Evolutionary conservation across 805 yeast species (phyloP), one percentile per base, ranked within the genome.

Genomic region (Geotrichum ghanense): DNA sequence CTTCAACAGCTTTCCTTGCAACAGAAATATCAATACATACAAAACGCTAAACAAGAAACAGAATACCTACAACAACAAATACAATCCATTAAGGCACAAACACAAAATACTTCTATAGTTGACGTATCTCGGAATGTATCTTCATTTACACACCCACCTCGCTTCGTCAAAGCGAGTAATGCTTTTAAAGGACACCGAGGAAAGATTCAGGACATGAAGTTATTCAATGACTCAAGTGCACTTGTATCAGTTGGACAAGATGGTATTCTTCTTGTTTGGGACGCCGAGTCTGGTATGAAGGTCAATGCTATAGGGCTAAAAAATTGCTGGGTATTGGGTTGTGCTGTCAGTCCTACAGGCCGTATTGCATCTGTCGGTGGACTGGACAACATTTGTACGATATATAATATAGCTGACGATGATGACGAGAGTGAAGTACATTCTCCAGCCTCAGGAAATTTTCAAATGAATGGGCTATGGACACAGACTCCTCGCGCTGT

Each of bases 211-310:
- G 76, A 78, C 48, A 67, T 83, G 48, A 69, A 76, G 45, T 84
- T 95, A 94, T 73, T 78, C 46, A 60, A 68, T 0, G 80, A 81
- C 57, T 73, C 83, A n/a, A 62, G 65, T 41, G 72, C 71, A 41
- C 57, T 88, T 2, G 62, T 87, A 6, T 76, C 87, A 44, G 87
- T 86, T 0, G 80, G 90, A 22, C 95, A 85, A 59, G 97, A 89
- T 63, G 95, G 95, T 1, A 83, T 77, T 57, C 69, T 87, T 69
- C 69, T 89, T 34, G 63, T 85, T 19, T 89, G 97, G 96, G 90
- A 88, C 60, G 72, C 86, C 0, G 66, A 73, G 2, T 74, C 85
- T 0, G 89, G 88, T 2, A 67, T 75, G 51, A 89, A 88, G 57
- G 67, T 74, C 46, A 77, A 78, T 46, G 86, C 87, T 0, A 75